Evolutionary conservation across 73 alveolate genomes (phyloP).

Genomic region (Vitrella brassicaformis): DNA sequence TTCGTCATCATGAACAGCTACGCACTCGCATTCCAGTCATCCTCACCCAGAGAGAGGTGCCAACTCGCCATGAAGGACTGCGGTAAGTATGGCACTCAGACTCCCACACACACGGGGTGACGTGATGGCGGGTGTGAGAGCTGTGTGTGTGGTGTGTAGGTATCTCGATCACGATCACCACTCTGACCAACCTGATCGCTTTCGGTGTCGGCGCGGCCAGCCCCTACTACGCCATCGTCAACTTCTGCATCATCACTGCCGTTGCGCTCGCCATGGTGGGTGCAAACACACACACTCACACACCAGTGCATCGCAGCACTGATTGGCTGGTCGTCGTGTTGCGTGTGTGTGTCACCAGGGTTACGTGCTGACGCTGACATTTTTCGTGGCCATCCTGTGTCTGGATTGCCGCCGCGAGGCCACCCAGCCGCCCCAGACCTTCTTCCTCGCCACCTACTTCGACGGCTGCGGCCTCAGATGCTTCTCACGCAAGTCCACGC

Average conservation of each 20-base stretch:
- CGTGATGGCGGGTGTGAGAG: too few species aligned
- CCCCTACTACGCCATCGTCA: background rate
- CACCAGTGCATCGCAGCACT: too few species aligned
- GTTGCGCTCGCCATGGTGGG: background rate
- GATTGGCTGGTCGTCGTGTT: too few species aligned
- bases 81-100: background rate
- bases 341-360: too few species aligned
- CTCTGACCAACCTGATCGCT: background rate
- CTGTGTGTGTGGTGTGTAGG: background rate
- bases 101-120: background rate
- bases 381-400: background rate
- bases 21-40: background rate
- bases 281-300: too few species aligned
- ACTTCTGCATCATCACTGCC: background rate
- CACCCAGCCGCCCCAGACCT: too few species aligned
- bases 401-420: background rate
- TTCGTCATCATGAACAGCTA: background rate
- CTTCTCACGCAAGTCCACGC: too few species aligned
- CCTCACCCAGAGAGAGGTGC: background rate
- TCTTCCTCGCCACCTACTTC: too few species aligned
- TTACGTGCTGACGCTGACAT: background rate
- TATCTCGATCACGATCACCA: background rate
- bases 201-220: background rate
- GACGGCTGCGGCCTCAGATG: too few species aligned
- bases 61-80: background rate